Evolutionary conservation across 2,329 filamentous ascomycete species (phyloP).

Genomic region (Pseudogymnoascus sp.): DNA sequence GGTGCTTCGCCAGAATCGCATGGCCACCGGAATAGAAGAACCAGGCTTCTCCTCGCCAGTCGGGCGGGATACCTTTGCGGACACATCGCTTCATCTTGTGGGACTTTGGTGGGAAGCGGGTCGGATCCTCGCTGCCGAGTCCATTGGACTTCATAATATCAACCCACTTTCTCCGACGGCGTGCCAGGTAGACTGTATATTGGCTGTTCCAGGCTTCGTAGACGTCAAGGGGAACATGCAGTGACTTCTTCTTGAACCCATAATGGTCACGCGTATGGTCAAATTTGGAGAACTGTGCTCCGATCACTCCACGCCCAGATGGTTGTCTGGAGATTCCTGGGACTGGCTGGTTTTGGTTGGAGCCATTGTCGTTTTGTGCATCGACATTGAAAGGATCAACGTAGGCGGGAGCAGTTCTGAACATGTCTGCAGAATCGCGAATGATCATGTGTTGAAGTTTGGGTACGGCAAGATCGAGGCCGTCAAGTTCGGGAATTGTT

Average conservation of each 20-base stretch:
- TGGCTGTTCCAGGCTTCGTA: constrained; percentile 74
- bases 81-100: constrained; percentile 84
- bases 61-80: constrained; percentile 85
- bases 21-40: constrained; percentile 92
- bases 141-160: constrained; percentile 68
- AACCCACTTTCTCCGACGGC: constrained; percentile 75
- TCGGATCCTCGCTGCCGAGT: constrained; percentile 62
- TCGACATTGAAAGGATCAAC: background rate
- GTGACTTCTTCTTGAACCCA: constrained; percentile 82
- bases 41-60: constrained; percentile 93
- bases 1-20: constrained; percentile 65
- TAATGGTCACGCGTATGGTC: constrained; percentile 62
- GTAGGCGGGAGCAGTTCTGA: background rate
- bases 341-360: background rate
- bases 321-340: background rate
- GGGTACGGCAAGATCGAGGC: background rate
- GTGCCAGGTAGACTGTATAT: constrained; percentile 67
- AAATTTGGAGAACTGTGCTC: constrained; percentile 11
- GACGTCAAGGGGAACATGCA: constrained; percentile 66
- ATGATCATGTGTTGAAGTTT: background rate
- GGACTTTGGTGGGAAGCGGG: constrained; percentile 69
- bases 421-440: background rate
- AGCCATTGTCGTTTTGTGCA: background rate
- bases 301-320: background rate
- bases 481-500: background rate